Conservation (phyloP, 2,329 filamentous ascomycete genomes). For the Penicillium sp. region DNA sequence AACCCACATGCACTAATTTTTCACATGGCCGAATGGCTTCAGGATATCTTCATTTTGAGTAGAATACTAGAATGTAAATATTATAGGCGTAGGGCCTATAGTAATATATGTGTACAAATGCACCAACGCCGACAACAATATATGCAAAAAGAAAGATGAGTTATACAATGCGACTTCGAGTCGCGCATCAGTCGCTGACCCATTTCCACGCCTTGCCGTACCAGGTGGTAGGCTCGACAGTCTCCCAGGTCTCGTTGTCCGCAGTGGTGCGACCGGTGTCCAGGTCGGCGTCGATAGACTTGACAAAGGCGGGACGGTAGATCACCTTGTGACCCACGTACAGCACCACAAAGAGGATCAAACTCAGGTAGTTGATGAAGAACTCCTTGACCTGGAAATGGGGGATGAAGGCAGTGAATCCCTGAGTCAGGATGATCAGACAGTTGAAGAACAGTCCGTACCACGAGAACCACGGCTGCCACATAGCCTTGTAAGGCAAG, state of each 20-base stretch:
- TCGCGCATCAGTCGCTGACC: constrained; percentile 17
- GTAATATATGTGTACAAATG: not conserved
- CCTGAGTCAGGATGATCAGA: constrained; percentile 66
- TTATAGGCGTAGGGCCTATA: not conserved
- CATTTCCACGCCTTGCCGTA: constrained; percentile 31
- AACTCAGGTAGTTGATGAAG: constrained; percentile 64
- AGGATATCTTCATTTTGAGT: not conserved
- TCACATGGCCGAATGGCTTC: constrained; percentile 17
- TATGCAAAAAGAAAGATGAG: constrained; percentile 1
- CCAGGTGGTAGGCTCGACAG: constrained; percentile 30
- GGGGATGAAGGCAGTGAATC: constrained; percentile 66
- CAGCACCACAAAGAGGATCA: constrained; percentile 63
- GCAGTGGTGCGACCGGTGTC: constrained; percentile 40
- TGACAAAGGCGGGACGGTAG: constrained; percentile 39
- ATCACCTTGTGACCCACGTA: constrained; percentile 61
- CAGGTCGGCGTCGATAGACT: constrained; percentile 44
- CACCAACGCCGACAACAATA: constrained; percentile 1
- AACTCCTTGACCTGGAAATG: constrained; percentile 60
- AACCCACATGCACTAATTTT: constrained; percentile 17
- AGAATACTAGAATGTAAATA: not conserved
- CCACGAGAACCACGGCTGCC: constrained; percentile 65
- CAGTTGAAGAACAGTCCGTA: constrained; percentile 67
- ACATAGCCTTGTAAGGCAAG: constrained; percentile 63
- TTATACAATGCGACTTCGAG: not conserved
- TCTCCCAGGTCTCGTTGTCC: constrained; percentile 40